These are phyloP conservation scores for Cubamyces lactineus DNA, from an alignment of 768 basidiomycete species.

Conservation along the genomic window DNA sequence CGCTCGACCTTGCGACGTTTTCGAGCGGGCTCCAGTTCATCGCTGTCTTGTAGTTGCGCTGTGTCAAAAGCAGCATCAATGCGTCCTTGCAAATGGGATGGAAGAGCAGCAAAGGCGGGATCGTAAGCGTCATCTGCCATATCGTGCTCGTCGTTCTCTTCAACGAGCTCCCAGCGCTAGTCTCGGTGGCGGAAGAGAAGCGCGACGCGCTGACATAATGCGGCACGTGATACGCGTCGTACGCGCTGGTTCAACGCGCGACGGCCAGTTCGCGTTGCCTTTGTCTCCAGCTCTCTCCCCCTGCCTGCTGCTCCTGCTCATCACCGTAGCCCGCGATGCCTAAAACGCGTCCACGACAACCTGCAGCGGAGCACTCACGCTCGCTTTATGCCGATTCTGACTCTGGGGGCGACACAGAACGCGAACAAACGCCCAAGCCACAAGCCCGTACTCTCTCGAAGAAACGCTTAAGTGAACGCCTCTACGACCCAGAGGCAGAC, in stretches of 20 bases:
- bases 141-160: slow-evolving; percentile 12
- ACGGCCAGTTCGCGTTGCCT: not conserved
- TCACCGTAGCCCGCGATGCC: slow-evolving; percentile 15
- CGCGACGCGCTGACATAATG: slow-evolving; percentile 10
- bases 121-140: slow-evolving; percentile 23
- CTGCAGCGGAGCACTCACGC: slow-evolving; percentile 12
- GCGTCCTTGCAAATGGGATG: slow-evolving; percentile 43
- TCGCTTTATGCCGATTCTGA: slow-evolving; percentile 25
- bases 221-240: slow-evolving; percentile 27
- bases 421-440: slow-evolving; percentile 28
- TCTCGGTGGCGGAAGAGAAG: not conserved
- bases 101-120: slow-evolving; percentile 44
- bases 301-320: not conserved
- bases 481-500: slow-evolving; percentile 49
- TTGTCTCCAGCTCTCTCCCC: slow-evolving; percentile 1
- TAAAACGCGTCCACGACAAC: slow-evolving; percentile 12
- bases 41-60: slow-evolving; percentile 19
- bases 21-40: slow-evolving; percentile 8
- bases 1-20: slow-evolving; percentile 25
- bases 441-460: slow-evolving; percentile 26
- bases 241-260: slow-evolving; percentile 26
- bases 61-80: slow-evolving; percentile 59
- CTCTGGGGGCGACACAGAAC: slow-evolving; percentile 30
- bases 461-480: slow-evolving; percentile 66
- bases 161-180: not conserved